Percentiles rank a stretch among this genome's conserved stretches.
phyloP scores from a whole-genome alignment of 2,329 filamentous ascomycete species.

The Metarhizium brunneum region DNA sequence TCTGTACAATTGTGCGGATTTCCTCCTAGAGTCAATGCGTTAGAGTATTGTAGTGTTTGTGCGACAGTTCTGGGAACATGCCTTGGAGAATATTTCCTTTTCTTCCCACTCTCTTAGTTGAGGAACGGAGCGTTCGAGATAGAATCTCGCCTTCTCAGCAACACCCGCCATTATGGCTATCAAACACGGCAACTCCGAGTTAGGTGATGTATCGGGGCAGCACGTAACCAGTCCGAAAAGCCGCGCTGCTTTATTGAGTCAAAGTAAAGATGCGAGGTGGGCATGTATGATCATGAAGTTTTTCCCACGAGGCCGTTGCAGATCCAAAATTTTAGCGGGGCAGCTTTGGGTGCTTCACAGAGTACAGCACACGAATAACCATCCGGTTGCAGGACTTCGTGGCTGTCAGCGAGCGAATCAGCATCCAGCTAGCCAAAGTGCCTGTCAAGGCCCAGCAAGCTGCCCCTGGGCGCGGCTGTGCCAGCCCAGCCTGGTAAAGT shows the following conservation, averaged over 20 bases:
- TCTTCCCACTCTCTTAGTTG: slow-evolving; percentile 88
- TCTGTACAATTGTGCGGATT: slow-evolving; percentile 79
- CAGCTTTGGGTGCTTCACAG: not conserved
- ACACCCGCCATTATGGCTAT: slow-evolving; percentile 61
- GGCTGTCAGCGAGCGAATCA: not conserved
- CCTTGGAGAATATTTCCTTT: slow-evolving; percentile 82
- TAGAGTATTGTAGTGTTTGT: not conserved
- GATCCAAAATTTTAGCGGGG: slow-evolving; percentile 15
- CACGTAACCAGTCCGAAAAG: too few species aligned
- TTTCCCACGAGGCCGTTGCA: slow-evolving; percentile 12
- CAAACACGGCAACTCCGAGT: too few species aligned
- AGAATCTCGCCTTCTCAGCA: slow-evolving; percentile 91
- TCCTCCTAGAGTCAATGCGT: slow-evolving; percentile 53
- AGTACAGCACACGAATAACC: too few species aligned
- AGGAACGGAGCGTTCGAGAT: slow-evolving; percentile 82
- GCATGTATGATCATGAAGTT: slow-evolving; percentile 8
- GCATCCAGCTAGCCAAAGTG: not conserved
- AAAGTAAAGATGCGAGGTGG: not conserved
- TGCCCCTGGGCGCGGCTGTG: too few species aligned
- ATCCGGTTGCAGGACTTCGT: too few species aligned
- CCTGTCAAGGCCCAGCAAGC: too few species aligned
- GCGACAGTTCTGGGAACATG: slow-evolving; percentile 23
- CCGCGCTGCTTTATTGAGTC: too few species aligned
- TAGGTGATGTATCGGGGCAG: too few species aligned
- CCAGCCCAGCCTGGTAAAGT: too few species aligned